Conservation (phyloP, 305 asterid species). For the Coffea humblotiana region DNA sequence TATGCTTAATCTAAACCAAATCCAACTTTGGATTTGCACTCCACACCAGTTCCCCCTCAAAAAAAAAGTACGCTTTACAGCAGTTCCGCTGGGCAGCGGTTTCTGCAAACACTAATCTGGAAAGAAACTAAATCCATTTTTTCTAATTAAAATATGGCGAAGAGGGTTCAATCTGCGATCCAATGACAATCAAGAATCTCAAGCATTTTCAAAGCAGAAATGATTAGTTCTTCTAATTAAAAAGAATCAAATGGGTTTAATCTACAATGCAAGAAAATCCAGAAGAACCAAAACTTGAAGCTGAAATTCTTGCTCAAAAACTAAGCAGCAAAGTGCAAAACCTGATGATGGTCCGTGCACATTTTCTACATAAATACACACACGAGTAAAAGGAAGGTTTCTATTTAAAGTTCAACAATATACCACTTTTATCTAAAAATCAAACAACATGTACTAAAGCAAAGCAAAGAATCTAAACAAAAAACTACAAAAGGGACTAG, state of each 20-base stretch:
- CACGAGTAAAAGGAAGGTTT: background rate
- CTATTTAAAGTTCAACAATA: background rate
- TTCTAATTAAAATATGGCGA: too few relatives aligned
- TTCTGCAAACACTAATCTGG: background rate
- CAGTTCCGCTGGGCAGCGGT: background rate
- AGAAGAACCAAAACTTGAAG: background rate
- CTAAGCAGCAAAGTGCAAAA: background rate
- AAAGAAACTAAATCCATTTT: background rate
- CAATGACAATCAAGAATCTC: background rate
- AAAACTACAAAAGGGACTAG: background rate
- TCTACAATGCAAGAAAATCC: background rate
- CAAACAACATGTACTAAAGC: background rate
- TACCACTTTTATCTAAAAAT: background rate
- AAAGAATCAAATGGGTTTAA: background rate
- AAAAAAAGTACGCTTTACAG: too few relatives aligned
- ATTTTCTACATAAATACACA: background rate
- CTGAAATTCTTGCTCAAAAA: background rate
- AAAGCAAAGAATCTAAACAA: background rate
- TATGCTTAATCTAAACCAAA: background rate
- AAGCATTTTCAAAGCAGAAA: background rate
- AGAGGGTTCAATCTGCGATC: background rate
- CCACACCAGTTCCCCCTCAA: background rate
- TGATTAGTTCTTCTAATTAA: too few relatives aligned
- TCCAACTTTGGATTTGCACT: background rate
- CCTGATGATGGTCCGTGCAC: background rate